Evolutionary conservation across 805 yeast species (phyloP), one percentile per base, ranked within the genome.

Genomic region (Starmerella stigmatis): DNA sequence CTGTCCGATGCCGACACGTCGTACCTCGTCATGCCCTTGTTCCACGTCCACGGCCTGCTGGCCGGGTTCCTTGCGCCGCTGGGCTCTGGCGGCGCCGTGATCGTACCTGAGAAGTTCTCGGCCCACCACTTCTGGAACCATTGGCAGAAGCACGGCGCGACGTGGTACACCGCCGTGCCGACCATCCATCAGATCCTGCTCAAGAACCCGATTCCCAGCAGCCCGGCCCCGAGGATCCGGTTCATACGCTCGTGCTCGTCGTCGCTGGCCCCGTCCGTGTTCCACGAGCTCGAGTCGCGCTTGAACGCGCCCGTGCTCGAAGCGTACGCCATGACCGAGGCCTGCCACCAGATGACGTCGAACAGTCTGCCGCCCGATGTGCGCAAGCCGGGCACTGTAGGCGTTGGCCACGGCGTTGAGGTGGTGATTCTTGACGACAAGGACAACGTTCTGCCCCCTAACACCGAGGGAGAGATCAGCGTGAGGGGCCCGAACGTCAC

Each of bases 241-340:
- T 80, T 80, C 56, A 75, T 80, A 43, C 70, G 88, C 56, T 78
- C 85, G 1, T 80, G 86, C 57, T 80, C 86, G 1, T 72, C 85
- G 1, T 72, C 85, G 5, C 66, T 80, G 55, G 83, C 86, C 1
- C 84, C 85, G 2, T 60, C 77, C 1, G 77, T 78, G 5, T 74
- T 80, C 65, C 66, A 66, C 44, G 68, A 71, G 58, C 65, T 80
- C 39, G 86, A 80, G 54, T 48, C 63, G 38, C 66, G 69, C 25
- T 75, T 80, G 60, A 64, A 71, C 8, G 80, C 83, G 0, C 86
- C 86, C 0, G 86, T 80, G 0, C 58, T 79, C 13, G 88, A 80
- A 60, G 86, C 86, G 0, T 80, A 80, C 57, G 86, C 86, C 4
- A 79, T 80, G 85, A 80, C 86, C 2, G 88, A 80, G 58, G 84